Conservation (phyloP, 1,284 basidiomycete genomes). For the Sanghuangporus sanghuang region DNA sequence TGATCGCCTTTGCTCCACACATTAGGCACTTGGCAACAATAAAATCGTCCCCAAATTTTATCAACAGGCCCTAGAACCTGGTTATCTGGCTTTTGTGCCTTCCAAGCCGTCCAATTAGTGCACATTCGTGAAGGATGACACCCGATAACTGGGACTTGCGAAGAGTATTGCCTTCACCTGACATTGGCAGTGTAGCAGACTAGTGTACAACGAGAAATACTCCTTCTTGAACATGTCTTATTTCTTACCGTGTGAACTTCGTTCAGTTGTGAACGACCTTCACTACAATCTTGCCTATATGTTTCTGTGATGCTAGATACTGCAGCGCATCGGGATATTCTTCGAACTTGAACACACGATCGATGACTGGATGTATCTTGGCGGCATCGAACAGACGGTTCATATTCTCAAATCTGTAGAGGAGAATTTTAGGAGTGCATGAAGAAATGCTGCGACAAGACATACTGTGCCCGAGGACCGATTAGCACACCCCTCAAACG, state of each 20-base stretch:
- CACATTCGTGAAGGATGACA: too few relatives aligned
- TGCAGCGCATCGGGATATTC: constrained; percentile 39
- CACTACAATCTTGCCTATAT: constrained; percentile 47
- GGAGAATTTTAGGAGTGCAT: constrained; percentile 2
- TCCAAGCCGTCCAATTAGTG: too few relatives aligned
- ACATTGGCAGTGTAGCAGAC: too few relatives aligned
- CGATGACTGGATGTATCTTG: constrained; percentile 39
- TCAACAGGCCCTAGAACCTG: too few relatives aligned
- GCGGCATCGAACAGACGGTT: constrained; percentile 37
- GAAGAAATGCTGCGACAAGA: not conserved
- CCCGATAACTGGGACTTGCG: too few relatives aligned
- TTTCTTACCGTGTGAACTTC: not conserved
- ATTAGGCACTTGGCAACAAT: too few relatives aligned
- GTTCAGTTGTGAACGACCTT: constrained; percentile 27
- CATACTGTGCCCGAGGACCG: constrained; percentile 30
- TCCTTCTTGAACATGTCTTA: too few relatives aligned
- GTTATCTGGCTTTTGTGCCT: too few relatives aligned
- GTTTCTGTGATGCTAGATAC: constrained; percentile 38
- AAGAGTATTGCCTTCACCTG: too few relatives aligned
- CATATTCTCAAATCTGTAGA: constrained; percentile 39
- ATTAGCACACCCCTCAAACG: constrained; percentile 33
- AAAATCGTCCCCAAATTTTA: too few relatives aligned
- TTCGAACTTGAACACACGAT: constrained; percentile 48
- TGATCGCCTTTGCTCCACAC: too few relatives aligned
- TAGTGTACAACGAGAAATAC: too few relatives aligned